Base-by-base conservation (phyloP, 257 asterid species). In the Ligustrum vulgare region DNA sequence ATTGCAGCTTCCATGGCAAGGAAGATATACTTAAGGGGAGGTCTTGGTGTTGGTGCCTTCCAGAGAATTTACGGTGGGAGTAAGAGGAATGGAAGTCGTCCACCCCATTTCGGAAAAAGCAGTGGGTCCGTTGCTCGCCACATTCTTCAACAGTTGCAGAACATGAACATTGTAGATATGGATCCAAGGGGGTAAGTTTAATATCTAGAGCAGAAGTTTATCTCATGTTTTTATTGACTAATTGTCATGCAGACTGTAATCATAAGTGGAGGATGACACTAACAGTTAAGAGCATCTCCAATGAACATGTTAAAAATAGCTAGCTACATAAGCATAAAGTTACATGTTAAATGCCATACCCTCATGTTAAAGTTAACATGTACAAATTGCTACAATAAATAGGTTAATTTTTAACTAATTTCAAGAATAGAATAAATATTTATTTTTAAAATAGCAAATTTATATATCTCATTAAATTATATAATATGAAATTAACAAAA, bases 61-160 rank as follows among this genome's bases (percentile, higher is more conserved):
- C 83, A 79, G 51, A 92, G 98, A 72, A 94, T 94, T 37, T 94
- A 94, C 70, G 98, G 98, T 80, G 98, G 98, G 45, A 91, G 94
- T 96, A 90, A 94, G 91, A 94, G 97, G 88, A 94, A 92, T 18
- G 97, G 98, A 49, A 89, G 96, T 68, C 86, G 91, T 6, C 98
- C 98, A 31, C 96, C 87, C 13, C 98, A 94, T 84, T 94, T 94
- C 72, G 85, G 97, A 70, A 92, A 87, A 70, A 92, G 98, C 89
- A 92, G 97, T 76, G 98, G 98, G 15, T 73, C 96, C 13, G 78
- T 92, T 75, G 98, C 98, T 37, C 97, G 98, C 8, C 86, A 94
- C 84, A 91, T 94, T 67, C 97, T 94, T 75, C 95, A 92, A 60
- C 95, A 94, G 80, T 76, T 94, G 90, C 91, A 92, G 84, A 71